Conservation (phyloP, 2,329 filamentous ascomycete species). For the Nigrospora osmanthi region DNA sequence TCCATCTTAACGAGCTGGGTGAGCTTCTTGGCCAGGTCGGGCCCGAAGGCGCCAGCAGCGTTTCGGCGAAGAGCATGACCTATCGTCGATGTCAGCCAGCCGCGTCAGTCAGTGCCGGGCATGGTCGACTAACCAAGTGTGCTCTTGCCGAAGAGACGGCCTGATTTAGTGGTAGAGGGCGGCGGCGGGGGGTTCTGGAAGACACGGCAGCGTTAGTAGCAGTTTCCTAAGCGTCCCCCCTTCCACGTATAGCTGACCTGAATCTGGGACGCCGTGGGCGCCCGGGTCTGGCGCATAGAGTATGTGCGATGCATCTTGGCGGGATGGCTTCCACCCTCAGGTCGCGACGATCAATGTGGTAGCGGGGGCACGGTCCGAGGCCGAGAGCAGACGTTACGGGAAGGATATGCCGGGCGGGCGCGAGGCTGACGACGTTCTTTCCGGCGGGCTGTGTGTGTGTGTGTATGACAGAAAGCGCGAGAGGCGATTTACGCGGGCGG, state of each 20-base stretch:
- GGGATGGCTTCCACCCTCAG: not conserved
- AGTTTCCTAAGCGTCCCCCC: too few species aligned
- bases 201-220: not conserved
- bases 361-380: not conserved
- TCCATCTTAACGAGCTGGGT: conserved; percentile 99
- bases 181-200: conserved; percentile 85
- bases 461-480: not conserved
- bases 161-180: conserved; percentile 81
- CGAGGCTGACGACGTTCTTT: too few species aligned
- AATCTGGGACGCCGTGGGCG: conserved; percentile 80
- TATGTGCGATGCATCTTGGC: conserved; percentile 91
- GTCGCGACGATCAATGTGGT: not conserved
- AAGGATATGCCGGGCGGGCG: too few species aligned
- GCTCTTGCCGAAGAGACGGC: conserved; percentile 78
- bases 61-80: conserved; percentile 65
- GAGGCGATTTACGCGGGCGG: too few species aligned
- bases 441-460: not conserved
- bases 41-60: conserved; percentile 67
- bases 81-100: conserved; percentile 16
- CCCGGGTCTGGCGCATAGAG: conserved; percentile 95
- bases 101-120: not conserved
- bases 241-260: conserved; percentile 32
- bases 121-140: conserved; percentile 64
- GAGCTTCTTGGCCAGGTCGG: conserved; percentile 95
- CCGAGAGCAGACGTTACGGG: too few species aligned